Conservation (phyloP, 1,284 basidiomycete species). For the Cryptococcus sp. region DNA sequence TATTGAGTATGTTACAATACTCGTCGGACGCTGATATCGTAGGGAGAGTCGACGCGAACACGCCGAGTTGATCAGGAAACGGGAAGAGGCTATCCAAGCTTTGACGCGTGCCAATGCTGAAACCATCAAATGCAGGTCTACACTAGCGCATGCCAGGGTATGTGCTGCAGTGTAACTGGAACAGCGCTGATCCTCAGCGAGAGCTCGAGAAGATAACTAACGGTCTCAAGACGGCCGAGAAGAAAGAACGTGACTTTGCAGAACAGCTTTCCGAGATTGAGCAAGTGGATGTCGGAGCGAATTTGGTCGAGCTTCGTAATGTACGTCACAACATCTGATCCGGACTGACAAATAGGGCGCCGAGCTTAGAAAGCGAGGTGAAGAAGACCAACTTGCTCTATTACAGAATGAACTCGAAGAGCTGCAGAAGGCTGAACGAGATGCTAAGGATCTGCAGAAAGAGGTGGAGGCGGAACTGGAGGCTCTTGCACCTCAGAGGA, state of each 20-base stretch:
- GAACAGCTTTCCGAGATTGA: neutral
- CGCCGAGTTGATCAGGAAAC: neutral
- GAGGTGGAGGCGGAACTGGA: neutral
- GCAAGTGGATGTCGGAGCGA: neutral
- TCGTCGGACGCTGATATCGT: neutral
- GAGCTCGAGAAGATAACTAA: neutral
- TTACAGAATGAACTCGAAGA: neutral
- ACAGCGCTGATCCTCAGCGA: neutral
- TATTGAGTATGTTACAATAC: conserved; percentile 20
- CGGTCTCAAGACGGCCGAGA: neutral
- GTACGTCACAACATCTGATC: neutral
- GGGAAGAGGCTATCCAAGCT: neutral
- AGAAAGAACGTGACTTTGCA: neutral
- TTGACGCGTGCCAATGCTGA: neutral
- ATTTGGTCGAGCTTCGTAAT: neutral
- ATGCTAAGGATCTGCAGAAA: neutral
- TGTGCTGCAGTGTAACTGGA: neutral
- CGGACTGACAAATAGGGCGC: neutral
- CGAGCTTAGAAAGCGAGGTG: neutral
- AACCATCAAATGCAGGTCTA: neutral
- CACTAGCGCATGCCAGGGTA: neutral
- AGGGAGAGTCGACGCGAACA: neutral
- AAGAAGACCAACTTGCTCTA: neutral
- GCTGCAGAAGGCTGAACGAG: neutral
- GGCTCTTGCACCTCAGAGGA: neutral